Base-by-base conservation (phyloP, 2,329 filamentous ascomycete genomes). In the Septoria linicola region DNA sequence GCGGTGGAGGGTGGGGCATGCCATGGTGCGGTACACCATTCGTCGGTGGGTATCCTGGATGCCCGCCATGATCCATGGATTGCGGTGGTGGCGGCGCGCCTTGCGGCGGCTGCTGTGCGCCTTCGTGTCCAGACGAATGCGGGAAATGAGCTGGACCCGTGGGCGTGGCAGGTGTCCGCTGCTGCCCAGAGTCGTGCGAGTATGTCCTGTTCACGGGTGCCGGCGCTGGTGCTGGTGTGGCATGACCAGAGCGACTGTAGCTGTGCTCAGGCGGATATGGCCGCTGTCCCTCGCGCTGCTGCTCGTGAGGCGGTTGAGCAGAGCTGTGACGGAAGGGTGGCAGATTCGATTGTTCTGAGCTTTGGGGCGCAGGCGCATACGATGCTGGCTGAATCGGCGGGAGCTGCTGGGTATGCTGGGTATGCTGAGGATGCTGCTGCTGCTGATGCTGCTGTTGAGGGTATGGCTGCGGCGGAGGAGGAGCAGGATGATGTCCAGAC, bases 141-240 rank as follows among this genome's bases (percentile, higher is more conserved):
- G 55, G 35, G 32, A 51, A 57, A 11, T 45, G 41, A 27, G 50
- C 35, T 19, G 55, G 59, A 41, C 57, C 64, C 43, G 61, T 61
- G n/a, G 67, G 66, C n/a, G 66, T 68, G 20, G 63, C 66, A 32
- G 67, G 65, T 32, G 65, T 67, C 34, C 61, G 64, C 34, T 62
- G 66, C 21, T 61, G 62, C 35, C 59, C 51, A 40, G 65, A 66
- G 55, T 66, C 66, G 59, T 66, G 60, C 30, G 64, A 66, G 41
- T 66, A 65, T 36, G 65, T 56, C 32, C 66, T 56, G 49, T 66
- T 67, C 51, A 68, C 64, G 27, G 59, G 58, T 46, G 62, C 61
- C 32, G 67, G 35, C 27, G 44, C 44, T 25, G 44, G 44, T 27
- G 44, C 44, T 37, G 44, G 44, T n/a, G 67, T 69, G 48, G 63